phyloP scores from a whole-genome alignment of 176 grass and related monocot genomes.

The Avena sativa region DNA sequence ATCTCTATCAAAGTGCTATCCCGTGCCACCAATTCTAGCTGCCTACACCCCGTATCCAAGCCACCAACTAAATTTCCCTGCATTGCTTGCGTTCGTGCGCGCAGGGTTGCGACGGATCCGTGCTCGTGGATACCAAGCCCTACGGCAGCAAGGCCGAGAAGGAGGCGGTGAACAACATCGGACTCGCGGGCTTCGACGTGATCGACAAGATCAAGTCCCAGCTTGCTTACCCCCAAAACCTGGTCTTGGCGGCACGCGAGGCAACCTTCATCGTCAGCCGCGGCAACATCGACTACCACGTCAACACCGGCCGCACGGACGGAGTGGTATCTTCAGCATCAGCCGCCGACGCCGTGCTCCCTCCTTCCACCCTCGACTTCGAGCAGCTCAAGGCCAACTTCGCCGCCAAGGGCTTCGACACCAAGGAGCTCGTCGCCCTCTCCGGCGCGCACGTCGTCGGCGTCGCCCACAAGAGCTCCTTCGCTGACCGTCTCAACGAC shows the following conservation, averaged over 20 bases:
- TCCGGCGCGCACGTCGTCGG: conserved; percentile 57
- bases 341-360: conserved; percentile 41
- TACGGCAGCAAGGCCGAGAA: conserved; percentile 36
- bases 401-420: background rate
- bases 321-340: conserved; percentile 22
- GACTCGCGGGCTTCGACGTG: conserved; percentile 43
- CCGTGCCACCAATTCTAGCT: no score
- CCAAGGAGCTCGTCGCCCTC: conserved; percentile 49
- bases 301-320: conserved; percentile 46
- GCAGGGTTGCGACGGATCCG: conserved; percentile 64
- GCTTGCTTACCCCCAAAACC: background rate
- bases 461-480: conserved; percentile 36
- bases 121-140: conserved; percentile 46
- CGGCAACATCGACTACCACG: conserved; percentile 10
- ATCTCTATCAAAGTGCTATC: no score
- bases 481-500: conserved; percentile 38
- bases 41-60: no score
- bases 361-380: conserved; percentile 19
- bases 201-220: conserved; percentile 50
- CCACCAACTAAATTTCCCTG: no score
- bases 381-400: conserved; percentile 21
- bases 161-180: conserved; percentile 31
- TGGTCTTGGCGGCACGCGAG: conserved; percentile 47
- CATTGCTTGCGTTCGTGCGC: no score
- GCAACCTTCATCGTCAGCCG: conserved; percentile 30